Percentiles rank a stretch among this genome's conserved stretches.
These are phyloP conservation scores for Vaccinium corymbosum DNA, from an alignment of 148 eudicot species.

Conservation along the genomic window DNA sequence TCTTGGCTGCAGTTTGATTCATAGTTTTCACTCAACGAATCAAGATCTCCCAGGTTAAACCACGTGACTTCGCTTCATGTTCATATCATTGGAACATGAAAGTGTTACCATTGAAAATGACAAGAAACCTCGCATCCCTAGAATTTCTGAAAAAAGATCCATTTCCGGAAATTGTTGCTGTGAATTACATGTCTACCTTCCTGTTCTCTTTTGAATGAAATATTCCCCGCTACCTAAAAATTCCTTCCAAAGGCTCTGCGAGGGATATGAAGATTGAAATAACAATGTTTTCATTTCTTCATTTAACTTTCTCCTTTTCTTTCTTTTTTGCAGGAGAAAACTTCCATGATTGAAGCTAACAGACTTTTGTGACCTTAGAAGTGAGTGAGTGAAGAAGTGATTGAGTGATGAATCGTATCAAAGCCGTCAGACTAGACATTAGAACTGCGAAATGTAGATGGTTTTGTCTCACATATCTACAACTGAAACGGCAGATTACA, in stretches of 20 bases:
- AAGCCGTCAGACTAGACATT: slow-evolving; percentile 1
- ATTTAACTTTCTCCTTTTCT: slow-evolving; percentile 1
- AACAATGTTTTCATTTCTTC: background rate
- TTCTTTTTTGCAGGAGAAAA: slow-evolving; percentile 58
- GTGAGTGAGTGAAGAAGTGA: background rate
- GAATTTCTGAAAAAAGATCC: too few species aligned
- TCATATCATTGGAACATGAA: background rate
- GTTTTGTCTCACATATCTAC: background rate
- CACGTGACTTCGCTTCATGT: background rate
- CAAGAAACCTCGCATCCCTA: background rate
- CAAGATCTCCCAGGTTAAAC: background rate
- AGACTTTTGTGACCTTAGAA: slow-evolving; percentile 33
- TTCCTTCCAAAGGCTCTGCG: background rate
- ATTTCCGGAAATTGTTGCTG: background rate
- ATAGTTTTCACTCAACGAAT: too few species aligned
- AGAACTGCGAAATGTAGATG: background rate
- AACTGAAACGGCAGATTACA: background rate
- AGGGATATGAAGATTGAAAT: background rate
- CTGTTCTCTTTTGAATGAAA: background rate
- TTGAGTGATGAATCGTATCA: background rate
- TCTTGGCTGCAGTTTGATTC: too few species aligned
- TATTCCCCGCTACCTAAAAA: background rate
- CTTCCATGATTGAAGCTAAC: slow-evolving; percentile 43
- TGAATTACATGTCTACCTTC: background rate
- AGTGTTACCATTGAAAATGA: background rate